A percentile compares a stretch with the other conserved stretches of the same genome.
These are phyloP conservation scores for Xylaria intraflava DNA, from an alignment of 495 filamentous ascomycete genomes.

Conservation along the genomic window DNA sequence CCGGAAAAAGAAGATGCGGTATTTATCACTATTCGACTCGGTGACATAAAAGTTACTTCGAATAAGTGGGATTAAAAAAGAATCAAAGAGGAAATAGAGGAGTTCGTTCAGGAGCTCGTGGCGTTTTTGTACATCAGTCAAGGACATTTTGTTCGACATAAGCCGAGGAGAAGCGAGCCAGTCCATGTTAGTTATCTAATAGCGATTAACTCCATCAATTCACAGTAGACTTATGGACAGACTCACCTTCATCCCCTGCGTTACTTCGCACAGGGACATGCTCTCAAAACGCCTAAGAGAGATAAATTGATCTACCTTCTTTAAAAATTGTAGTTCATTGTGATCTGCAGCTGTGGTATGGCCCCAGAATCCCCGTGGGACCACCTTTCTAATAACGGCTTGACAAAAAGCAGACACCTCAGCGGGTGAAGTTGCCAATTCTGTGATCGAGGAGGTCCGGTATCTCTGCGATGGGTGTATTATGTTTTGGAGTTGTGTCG, in stretches of 20 bases:
- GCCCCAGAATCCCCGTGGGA: conserved; percentile 76
- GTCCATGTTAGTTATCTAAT: conserved; percentile 55
- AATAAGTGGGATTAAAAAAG: conserved; percentile 79
- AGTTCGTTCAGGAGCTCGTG: conserved; percentile 75
- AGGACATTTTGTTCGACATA: conserved; percentile 50
- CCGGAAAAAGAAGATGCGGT: conserved; percentile 86
- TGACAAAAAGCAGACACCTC: conserved; percentile 85
- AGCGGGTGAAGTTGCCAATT: conserved; percentile 62
- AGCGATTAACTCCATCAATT: conserved; percentile 5
- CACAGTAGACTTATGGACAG: not conserved
- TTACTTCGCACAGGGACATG: conserved; percentile 70
- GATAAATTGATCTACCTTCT: conserved; percentile 69
- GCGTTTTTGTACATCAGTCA: conserved; percentile 70
- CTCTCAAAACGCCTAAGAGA: conserved; percentile 72
- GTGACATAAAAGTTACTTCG: conserved; percentile 89
- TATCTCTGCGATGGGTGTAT: conserved; percentile 1
- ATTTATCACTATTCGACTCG: conserved; percentile 73
- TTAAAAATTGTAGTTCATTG: conserved; percentile 57
- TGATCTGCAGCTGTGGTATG: conserved; percentile 38
- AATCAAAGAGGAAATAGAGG: conserved; percentile 88
- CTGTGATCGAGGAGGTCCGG: conserved; percentile 44
- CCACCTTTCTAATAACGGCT: conserved; percentile 63
- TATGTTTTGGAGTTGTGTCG: conserved; percentile 12
- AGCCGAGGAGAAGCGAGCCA: conserved; percentile 61
- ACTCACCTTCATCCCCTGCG: conserved; percentile 67